A percentile compares a stretch with the other conserved stretches of the same genome.
Conservation (phyloP, 2,329 filamentous ascomycete genomes). For the Verticillium isaacii region DNA sequence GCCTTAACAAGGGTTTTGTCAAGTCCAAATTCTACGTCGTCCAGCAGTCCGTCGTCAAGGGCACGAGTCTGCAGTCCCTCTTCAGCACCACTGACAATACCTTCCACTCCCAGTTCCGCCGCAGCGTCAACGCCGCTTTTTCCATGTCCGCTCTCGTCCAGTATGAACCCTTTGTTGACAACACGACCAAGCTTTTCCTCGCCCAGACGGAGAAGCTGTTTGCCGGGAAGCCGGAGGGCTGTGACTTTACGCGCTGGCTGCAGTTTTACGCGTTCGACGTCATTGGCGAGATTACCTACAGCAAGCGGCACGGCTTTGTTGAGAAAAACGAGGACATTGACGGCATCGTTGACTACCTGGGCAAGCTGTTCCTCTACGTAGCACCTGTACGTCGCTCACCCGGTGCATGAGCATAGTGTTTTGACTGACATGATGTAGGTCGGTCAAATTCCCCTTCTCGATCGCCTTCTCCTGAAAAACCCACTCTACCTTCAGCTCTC, state of each 20-base stretch:
- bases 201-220: conserved; percentile 54
- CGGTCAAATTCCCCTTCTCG: conserved; percentile 70
- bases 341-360: conserved; percentile 64
- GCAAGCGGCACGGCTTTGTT: conserved; percentile 69
- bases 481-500: conserved; percentile 65
- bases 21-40: conserved; percentile 84
- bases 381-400: conserved; percentile 50
- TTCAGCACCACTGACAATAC: conserved; percentile 73
- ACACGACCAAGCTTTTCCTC: conserved; percentile 68
- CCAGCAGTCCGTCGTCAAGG: conserved; percentile 67
- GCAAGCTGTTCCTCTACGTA: conserved; percentile 63
- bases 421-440: conserved; percentile 37
- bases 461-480: conserved; percentile 69
- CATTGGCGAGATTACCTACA: conserved; percentile 73
- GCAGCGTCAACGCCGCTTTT: conserved; percentile 72
- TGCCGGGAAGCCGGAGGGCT: conserved; percentile 36
- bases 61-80: conserved; percentile 63
- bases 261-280: conserved; percentile 82
- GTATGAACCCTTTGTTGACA: conserved; percentile 77
- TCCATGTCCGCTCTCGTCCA: conserved; percentile 72
- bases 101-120: conserved; percentile 70
- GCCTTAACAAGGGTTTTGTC: conserved; percentile 72
- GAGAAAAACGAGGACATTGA: conserved; percentile 72
- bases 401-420: background rate
- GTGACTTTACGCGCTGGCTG: conserved; percentile 67